Conservation (phyloP, 768 basidiomycete species). For the Macrolepiota fuliginosa region DNA sequence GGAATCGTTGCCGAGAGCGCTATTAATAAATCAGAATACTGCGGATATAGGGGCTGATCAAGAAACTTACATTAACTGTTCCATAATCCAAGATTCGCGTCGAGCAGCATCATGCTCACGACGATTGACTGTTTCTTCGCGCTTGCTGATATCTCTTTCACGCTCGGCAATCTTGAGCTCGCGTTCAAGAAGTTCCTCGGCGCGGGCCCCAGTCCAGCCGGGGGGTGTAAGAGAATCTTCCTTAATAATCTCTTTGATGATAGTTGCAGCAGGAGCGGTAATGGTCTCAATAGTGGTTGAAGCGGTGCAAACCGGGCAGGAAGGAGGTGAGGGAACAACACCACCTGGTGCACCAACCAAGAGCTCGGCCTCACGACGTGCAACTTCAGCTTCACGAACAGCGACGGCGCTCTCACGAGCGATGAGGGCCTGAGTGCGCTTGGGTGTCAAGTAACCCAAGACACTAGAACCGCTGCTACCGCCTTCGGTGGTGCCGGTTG, state of each 20-base stretch:
- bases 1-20: constrained; percentile 67
- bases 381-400: constrained; percentile 83
- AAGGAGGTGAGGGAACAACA: constrained; percentile 54
- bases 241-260: constrained; percentile 86
- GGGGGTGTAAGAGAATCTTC: constrained; percentile 78
- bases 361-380: constrained; percentile 83
- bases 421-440: constrained; percentile 77
- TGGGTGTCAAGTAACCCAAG: constrained; percentile 75
- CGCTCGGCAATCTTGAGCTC: constrained; percentile 84
- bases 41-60: not conserved
- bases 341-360: constrained; percentile 83
- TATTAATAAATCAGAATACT: constrained; percentile 21
- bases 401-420: constrained; percentile 79
- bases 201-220: constrained; percentile 75
- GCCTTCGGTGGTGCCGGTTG: constrained; percentile 21
- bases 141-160: constrained; percentile 82
- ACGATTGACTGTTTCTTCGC: constrained; percentile 83
- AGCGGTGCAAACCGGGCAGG: constrained; percentile 59
- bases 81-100: constrained; percentile 91
- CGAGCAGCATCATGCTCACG: constrained; percentile 85
- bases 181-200: constrained; percentile 81
- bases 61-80: constrained; percentile 75
- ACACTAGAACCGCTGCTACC: constrained; percentile 51
- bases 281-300: constrained; percentile 56
- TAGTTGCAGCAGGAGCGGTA: constrained; percentile 60